These are phyloP conservation scores for Penicillium diatomitis DNA, from an alignment of 495 filamentous ascomycete genomes.

Conservation along the genomic window DNA sequence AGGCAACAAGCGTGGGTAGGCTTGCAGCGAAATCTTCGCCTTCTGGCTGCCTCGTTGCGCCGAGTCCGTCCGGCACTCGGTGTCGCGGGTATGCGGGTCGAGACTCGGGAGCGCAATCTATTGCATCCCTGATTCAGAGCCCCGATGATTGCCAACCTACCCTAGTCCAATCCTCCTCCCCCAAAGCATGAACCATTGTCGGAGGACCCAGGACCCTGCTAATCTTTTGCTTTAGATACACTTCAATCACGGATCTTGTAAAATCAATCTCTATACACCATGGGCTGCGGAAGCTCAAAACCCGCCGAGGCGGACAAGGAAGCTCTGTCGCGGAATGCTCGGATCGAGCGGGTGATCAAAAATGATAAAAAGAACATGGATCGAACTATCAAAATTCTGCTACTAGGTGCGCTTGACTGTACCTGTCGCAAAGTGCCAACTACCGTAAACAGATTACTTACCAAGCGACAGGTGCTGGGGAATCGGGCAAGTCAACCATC, in stretches of 20 bases:
- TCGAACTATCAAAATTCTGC: conserved; percentile 73
- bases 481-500: conserved; percentile 96
- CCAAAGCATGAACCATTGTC: neutral
- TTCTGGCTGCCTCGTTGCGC: neutral
- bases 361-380: conserved; percentile 73
- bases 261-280: conserved; percentile 7
- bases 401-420: conserved; percentile 50
- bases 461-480: conserved; percentile 66
- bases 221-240: no score
- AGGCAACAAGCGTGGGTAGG: no score
- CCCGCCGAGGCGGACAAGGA: conserved; percentile 35
- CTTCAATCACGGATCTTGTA: no score
- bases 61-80: conserved; percentile 2
- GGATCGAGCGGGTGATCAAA: conserved; percentile 70
- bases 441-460: conserved; percentile 3
- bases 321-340: conserved; percentile 32
- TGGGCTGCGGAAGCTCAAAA: conserved; percentile 39
- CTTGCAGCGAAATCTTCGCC: no score
- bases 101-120: neutral
- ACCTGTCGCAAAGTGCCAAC: neutral
- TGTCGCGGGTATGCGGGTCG: conserved; percentile 8
- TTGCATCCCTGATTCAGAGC: conserved; percentile 27
- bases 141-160: no score
- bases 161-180: no score
- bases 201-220: neutral